A percentile compares a stretch with the other conserved stretches of the same genome.
phyloP scores from a whole-genome alignment of 345 rosid genomes.

The Euphorbia pulcherrima region DNA sequence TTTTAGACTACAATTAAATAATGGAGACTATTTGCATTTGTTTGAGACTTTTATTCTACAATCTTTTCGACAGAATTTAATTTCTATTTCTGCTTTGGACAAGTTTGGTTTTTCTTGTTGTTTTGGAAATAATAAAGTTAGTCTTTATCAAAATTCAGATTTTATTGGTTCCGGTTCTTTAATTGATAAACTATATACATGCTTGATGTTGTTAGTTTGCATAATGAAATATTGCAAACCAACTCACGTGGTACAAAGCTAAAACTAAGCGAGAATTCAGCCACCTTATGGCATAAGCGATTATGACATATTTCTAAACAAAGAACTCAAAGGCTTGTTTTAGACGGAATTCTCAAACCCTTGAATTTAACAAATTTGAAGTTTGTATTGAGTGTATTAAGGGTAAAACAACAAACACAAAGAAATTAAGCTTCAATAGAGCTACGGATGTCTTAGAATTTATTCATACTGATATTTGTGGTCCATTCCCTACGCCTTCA shows the following conservation, averaged over 20 bases:
- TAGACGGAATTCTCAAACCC: background rate
- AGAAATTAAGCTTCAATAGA: background rate
- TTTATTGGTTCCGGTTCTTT: background rate
- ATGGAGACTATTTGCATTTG: background rate
- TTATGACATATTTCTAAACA: too few species aligned
- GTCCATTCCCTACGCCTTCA: background rate
- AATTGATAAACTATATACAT: background rate
- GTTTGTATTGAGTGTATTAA: background rate
- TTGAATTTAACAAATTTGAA: background rate
- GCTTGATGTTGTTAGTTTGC: too few species aligned
- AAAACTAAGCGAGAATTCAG: slow-evolving; percentile 11
- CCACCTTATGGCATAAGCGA: slow-evolving; percentile 1
- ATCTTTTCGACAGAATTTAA: too few species aligned
- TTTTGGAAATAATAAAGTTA: background rate
- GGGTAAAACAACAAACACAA: background rate
- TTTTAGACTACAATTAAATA: too few species aligned
- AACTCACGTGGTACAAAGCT: background rate
- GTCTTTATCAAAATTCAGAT: slow-evolving; percentile 2
- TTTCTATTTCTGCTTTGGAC: slow-evolving; percentile 10
- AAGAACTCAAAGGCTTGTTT: background rate
- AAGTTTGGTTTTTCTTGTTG: background rate
- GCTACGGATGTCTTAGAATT: background rate
- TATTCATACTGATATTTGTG: background rate
- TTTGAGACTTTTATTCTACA: background rate
- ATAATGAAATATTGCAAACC: background rate